These are phyloP conservation scores for Dissoconium aciculare DNA, from an alignment of 2,329 filamentous ascomycete genomes.

Conservation along the genomic window DNA sequence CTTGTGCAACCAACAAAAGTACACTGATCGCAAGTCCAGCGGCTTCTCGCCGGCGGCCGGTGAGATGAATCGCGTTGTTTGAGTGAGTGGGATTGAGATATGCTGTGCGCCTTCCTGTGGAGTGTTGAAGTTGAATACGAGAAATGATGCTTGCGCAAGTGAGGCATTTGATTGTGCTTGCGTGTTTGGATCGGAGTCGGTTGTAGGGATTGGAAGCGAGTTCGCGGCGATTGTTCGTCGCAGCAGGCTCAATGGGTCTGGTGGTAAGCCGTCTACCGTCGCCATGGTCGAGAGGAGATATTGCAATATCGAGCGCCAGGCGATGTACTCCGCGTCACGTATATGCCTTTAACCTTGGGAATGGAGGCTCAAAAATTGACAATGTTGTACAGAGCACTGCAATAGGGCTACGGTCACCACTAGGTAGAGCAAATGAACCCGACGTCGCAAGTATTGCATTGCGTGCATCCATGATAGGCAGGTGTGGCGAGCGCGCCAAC, in stretches of 20 bases:
- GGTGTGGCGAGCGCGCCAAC: too few species aligned
- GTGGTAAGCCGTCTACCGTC: conserved; percentile 32
- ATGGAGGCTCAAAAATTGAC: too few species aligned
- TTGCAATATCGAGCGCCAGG: too few species aligned
- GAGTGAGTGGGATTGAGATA: conserved; percentile 32
- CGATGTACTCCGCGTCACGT: too few species aligned
- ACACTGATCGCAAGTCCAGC: conserved; percentile 73
- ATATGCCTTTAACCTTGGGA: too few species aligned
- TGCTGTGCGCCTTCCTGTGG: conserved; percentile 37
- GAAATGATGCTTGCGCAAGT: conserved; percentile 62
- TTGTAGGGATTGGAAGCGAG: conserved; percentile 57
- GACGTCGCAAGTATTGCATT: too few species aligned
- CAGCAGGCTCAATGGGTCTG: conserved; percentile 63
- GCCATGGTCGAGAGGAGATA: conserved; percentile 38
- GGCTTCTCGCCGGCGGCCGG: conserved; percentile 28
- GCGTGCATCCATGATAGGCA: too few species aligned
- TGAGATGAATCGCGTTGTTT: conserved; percentile 74
- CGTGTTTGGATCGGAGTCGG: conserved; percentile 48
- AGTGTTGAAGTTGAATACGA: conserved; percentile 25
- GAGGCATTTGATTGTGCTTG: conserved; percentile 44
- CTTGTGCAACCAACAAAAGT: conserved; percentile 90
- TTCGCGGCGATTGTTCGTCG: conserved; percentile 65
- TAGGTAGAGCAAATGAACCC: too few species aligned
- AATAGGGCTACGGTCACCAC: too few species aligned
- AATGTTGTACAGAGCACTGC: too few species aligned